These are phyloP conservation scores for Ceratonia siliqua DNA, from an alignment of 306 rosid species.

Conservation along the genomic window DNA sequence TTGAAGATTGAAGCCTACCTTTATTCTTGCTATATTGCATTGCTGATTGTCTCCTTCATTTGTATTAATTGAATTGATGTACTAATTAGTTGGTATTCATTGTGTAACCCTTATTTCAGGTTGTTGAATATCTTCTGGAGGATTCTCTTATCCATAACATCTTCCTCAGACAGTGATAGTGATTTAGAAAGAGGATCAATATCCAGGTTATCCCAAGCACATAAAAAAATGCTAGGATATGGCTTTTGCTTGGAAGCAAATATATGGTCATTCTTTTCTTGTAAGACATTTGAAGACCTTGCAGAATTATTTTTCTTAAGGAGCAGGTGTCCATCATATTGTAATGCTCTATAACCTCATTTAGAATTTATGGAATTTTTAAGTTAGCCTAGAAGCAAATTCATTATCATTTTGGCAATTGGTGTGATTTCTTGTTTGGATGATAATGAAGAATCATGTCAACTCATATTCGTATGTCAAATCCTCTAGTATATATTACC, in stretches of 20 bases:
- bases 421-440: too few relatives aligned
- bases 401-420: too few relatives aligned
- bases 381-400: too few relatives aligned
- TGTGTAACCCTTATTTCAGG: slow-evolving; percentile 47
- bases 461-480: too few relatives aligned
- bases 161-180: slow-evolving; percentile 81
- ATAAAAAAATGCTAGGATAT: slow-evolving; percentile 13
- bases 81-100: slow-evolving; percentile 2
- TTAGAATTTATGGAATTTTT: too few relatives aligned
- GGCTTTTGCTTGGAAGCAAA: slow-evolving; percentile 21
- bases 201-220: slow-evolving; percentile 52
- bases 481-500: too few relatives aligned
- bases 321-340: neutral
- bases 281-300: slow-evolving; percentile 2
- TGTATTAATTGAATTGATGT: neutral
- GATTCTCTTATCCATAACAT: slow-evolving; percentile 35
- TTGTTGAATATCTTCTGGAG: slow-evolving; percentile 62
- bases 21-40: neutral
- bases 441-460: too few relatives aligned
- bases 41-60: neutral
- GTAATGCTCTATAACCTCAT: too few relatives aligned
- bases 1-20: slow-evolving; percentile 18
- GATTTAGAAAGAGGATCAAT: slow-evolving; percentile 59
- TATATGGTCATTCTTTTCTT: slow-evolving; percentile 5
- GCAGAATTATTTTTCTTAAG: neutral